Conservation (phyloP, 805 yeast species). For the Schwanniomyces yamadae region DNA sequence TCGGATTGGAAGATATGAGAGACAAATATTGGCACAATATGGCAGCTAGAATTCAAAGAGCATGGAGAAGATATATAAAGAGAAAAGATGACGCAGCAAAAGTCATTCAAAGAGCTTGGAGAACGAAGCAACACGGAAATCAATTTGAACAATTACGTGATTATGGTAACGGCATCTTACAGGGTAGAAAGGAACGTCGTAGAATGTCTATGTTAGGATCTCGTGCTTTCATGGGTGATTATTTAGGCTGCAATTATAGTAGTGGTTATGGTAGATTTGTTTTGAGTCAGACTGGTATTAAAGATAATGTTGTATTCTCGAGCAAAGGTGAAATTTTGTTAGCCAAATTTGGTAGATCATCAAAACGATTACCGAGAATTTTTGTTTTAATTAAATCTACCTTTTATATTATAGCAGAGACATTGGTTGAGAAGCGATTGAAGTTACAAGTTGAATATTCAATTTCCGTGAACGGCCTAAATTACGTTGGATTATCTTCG, state of each 20-base stretch:
- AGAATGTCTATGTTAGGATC: conserved; percentile 83
- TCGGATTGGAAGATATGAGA: conserved; percentile 93
- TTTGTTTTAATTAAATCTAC: conserved; percentile 63
- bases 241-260: conserved; percentile 75
- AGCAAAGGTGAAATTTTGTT: conserved; percentile 75
- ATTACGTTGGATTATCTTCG: conserved; percentile 64
- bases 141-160: conserved; percentile 83
- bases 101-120: conserved; percentile 77
- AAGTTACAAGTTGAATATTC: conserved; percentile 61
- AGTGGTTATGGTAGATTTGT: conserved; percentile 73
- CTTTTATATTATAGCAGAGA: conserved; percentile 73
- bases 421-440: conserved; percentile 56
- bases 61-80: conserved; percentile 84
- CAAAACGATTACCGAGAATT: conserved; percentile 71
- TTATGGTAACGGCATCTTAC: conserved; percentile 69
- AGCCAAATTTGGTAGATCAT: conserved; percentile 90
- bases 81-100: conserved; percentile 85
- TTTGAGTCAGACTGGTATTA: conserved; percentile 64
- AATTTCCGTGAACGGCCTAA: conserved; percentile 59
- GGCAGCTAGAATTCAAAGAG: conserved; percentile 97
- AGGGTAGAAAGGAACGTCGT: conserved; percentile 83
- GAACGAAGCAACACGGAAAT: conserved; percentile 76
- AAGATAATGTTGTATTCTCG: conserved; percentile 73
- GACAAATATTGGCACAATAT: conserved; percentile 97
- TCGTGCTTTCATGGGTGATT: conserved; percentile 93